phyloP scores from a whole-genome alignment of 768 basidiomycete species.

The Clitopilus passeckerianus region DNA sequence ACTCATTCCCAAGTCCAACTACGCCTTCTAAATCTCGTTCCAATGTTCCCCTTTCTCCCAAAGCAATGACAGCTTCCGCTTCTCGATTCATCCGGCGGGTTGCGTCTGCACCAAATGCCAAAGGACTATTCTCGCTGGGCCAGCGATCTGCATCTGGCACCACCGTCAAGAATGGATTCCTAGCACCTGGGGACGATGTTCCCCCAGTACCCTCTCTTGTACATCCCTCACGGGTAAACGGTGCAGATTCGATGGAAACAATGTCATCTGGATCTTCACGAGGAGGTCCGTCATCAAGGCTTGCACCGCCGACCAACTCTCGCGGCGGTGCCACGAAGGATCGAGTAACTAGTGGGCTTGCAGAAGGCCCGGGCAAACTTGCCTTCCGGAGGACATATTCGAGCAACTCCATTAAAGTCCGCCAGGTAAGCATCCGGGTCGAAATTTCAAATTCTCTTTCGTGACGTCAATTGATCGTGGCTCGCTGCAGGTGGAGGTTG shows the following conservation, averaged over 20 bases:
- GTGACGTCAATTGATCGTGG: constrained; percentile 9
- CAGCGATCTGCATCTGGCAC: constrained; percentile 43
- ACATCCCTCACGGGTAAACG: constrained; percentile 50
- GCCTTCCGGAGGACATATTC: constrained; percentile 95
- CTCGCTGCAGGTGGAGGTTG: constrained; percentile 75
- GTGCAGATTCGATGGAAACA: constrained; percentile 72
- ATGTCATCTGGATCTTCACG: constrained; percentile 73
- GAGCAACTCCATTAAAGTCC: constrained; percentile 94
- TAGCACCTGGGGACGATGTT: constrained; percentile 62
- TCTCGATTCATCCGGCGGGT: constrained; percentile 92
- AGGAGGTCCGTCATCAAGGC: constrained; percentile 35
- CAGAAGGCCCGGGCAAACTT: constrained; percentile 52
- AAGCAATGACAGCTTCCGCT: constrained; percentile 66
- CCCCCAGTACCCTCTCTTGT: constrained; percentile 50
- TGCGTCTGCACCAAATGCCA: constrained; percentile 95
- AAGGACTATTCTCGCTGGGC: constrained; percentile 72
- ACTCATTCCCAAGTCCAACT: constrained; percentile 35
- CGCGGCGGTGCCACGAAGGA: constrained; percentile 34
- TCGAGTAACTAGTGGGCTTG: constrained; percentile 38
- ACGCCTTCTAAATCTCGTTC: constrained; percentile 41
- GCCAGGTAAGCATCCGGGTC: constrained; percentile 51
- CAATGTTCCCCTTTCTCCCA: constrained; percentile 58
- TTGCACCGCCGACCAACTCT: constrained; percentile 31
- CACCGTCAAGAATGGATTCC: constrained; percentile 71
- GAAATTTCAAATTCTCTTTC: constrained; percentile 3